Evolutionary conservation across 768 basidiomycete genomes (phyloP).

Genomic region (Pulveroboletus sp.): DNA sequence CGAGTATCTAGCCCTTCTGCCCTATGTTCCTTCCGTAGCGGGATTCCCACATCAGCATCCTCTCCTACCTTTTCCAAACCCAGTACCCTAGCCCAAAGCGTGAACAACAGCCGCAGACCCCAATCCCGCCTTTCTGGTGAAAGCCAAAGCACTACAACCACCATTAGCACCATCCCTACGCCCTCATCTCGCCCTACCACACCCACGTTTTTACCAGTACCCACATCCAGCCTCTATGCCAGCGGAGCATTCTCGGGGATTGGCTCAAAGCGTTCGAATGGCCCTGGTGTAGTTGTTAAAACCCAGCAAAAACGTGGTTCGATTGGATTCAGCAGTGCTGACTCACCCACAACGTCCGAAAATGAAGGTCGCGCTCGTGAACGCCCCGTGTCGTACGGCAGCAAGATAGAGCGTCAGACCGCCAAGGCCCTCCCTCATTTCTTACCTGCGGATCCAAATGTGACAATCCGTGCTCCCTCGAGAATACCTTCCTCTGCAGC

Average conservation of each 20-base stretch:
- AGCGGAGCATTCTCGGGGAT: conserved; percentile 32
- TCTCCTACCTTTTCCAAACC: conserved; percentile 43
- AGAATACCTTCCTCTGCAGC: conserved; percentile 37
- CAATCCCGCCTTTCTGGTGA: conserved; percentile 70
- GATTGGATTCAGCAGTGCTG: conserved; percentile 42
- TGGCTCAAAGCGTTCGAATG: conserved; percentile 58
- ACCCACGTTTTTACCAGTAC: conserved; percentile 73
- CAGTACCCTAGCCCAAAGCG: conserved; percentile 41
- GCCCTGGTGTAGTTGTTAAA: conserved; percentile 39
- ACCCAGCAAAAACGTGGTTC: conserved; percentile 56
- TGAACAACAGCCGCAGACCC: conserved; percentile 53
- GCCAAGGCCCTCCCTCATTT: conserved; percentile 40
- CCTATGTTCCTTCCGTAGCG: conserved; percentile 48
- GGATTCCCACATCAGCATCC: conserved; percentile 41
- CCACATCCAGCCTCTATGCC: conserved; percentile 48
- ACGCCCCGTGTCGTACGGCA: conserved; percentile 25
- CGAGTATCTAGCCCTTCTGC: conserved; percentile 60
- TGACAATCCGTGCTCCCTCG: conserved; percentile 43
- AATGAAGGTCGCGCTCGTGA: conserved; percentile 23
- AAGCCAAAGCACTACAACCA: conserved; percentile 50
- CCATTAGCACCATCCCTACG: conserved; percentile 58
- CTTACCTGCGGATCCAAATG: conserved; percentile 39
- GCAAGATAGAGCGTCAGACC: conserved; percentile 16
- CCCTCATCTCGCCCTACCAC: conserved; percentile 68
- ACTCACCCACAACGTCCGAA: conserved; percentile 29